phyloP scores from a whole-genome alignment of 2,329 filamentous ascomycete species.

The Chaetomium globosum region DNA sequence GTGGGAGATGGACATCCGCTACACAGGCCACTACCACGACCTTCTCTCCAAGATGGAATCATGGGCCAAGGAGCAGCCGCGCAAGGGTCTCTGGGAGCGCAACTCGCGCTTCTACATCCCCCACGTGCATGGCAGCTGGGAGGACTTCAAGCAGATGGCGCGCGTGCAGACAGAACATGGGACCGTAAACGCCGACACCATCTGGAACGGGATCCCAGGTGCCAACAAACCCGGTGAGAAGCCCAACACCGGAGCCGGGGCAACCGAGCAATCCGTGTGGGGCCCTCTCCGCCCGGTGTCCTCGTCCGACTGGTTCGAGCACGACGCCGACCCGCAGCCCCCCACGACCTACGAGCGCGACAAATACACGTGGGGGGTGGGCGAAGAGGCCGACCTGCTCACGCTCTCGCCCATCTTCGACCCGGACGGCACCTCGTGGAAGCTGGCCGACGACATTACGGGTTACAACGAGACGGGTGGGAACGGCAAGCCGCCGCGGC shows the following conservation, averaged over 20 bases:
- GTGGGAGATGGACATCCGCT: slow-evolving; percentile 92
- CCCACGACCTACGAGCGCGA: slow-evolving; percentile 76
- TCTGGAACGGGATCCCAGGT: slow-evolving; percentile 61
- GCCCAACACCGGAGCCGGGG: slow-evolving; percentile 29
- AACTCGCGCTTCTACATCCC: slow-evolving; percentile 78
- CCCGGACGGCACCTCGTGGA: slow-evolving; percentile 83
- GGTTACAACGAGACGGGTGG: slow-evolving; percentile 70
- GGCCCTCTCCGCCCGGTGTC: slow-evolving; percentile 74
- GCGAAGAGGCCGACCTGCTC: slow-evolving; percentile 88
- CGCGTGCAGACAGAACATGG: slow-evolving; percentile 75
- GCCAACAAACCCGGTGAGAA: slow-evolving; percentile 40
- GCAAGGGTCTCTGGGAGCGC: slow-evolving; percentile 80
- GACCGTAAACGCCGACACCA: slow-evolving; percentile 64
- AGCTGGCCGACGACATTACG: slow-evolving; percentile 79
- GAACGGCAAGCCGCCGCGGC: slow-evolving; percentile 66
- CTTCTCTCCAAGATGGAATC: slow-evolving; percentile 68
- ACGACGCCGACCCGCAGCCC: slow-evolving; percentile 72
- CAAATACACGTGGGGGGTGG: slow-evolving; percentile 82
- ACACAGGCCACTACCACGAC: slow-evolving; percentile 84
- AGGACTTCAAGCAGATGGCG: slow-evolving; percentile 77
- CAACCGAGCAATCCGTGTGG: slow-evolving; percentile 73
- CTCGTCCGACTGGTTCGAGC: slow-evolving; percentile 70
- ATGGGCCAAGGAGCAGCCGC: slow-evolving; percentile 73
- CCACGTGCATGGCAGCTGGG: slow-evolving; percentile 74
- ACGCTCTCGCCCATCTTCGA: slow-evolving; percentile 92